phyloP scores from a whole-genome alignment of 306 rosid species.

The Vicia sativa region DNA sequence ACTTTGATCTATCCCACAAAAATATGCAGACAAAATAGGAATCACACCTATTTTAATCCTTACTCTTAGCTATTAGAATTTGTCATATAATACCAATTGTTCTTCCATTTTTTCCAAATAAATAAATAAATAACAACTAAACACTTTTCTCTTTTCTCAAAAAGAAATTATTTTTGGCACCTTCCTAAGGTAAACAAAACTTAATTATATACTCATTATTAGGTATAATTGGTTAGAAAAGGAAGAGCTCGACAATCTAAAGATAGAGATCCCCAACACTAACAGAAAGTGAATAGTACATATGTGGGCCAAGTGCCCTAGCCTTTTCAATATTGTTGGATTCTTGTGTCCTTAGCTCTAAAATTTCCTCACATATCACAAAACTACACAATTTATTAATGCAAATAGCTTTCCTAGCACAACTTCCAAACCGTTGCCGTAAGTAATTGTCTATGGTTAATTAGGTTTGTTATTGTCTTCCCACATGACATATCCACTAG shows the following conservation, averaged over 20 bases:
- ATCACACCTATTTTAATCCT: too few species aligned
- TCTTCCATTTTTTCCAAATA: too few species aligned
- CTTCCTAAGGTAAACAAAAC: conserved; percentile 13
- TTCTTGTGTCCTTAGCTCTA: conserved; percentile 34
- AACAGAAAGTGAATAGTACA: conserved; percentile 19
- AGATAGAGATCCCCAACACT: conserved; percentile 39
- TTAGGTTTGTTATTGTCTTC: conserved; percentile 21
- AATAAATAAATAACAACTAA: not conserved
- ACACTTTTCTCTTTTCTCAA: not conserved
- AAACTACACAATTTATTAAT: not conserved
- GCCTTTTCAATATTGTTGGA: conserved; percentile 41
- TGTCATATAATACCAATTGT: too few species aligned
- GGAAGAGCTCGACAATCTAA: conserved; percentile 24
- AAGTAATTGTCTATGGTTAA: conserved; percentile 26
- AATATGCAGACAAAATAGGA: too few species aligned
- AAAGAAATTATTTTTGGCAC: conserved; percentile 20
- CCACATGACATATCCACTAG: conserved; percentile 40
- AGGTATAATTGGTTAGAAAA: conserved; percentile 24
- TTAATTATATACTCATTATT: conserved; percentile 1
- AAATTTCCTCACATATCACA: conserved; percentile 9
- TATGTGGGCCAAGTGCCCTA: conserved; percentile 30
- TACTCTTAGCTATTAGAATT: too few species aligned
- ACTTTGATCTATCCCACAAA: too few species aligned
- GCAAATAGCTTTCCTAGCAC: conserved; percentile 37
- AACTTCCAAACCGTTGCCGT: conserved; percentile 28